These are phyloP conservation scores for Neurospora sp. DNA, from an alignment of 495 filamentous ascomycete genomes.

Conservation along the genomic window DNA sequence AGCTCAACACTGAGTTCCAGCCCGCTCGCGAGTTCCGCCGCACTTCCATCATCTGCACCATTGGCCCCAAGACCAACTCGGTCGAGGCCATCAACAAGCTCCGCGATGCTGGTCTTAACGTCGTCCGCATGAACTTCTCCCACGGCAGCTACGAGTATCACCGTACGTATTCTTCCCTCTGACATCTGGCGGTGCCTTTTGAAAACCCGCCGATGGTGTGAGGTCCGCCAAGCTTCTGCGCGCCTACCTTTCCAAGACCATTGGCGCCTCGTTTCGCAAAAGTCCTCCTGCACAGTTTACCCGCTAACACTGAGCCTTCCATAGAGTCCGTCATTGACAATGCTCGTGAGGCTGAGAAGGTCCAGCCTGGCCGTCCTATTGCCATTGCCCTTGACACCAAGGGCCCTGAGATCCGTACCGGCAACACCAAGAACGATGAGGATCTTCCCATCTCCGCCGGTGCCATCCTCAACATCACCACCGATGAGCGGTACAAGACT, in stretches of 20 bases:
- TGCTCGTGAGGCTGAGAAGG: conserved; percentile 70
- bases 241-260: background rate
- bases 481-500: conserved; percentile 88
- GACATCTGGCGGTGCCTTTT: background rate
- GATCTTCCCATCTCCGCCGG: conserved; percentile 83
- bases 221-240: background rate
- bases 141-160: conserved; percentile 79
- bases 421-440: conserved; percentile 73
- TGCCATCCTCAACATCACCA: conserved; percentile 83
- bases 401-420: conserved; percentile 96
- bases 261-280: background rate
- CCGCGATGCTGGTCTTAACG: conserved; percentile 81
- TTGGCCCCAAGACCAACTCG: conserved; percentile 98
- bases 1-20: conserved; percentile 61
- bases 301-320: conserved; percentile 3
- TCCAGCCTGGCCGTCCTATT: conserved; percentile 68
- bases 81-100: conserved; percentile 91
- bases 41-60: conserved; percentile 97
- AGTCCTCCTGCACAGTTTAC: conserved; percentile 29
- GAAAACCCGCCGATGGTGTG: conserved; percentile 11
- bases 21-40: conserved; percentile 83
- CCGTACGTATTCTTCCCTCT: conserved; percentile 12
- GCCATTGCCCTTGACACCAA: conserved; percentile 98
- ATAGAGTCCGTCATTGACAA: conserved; percentile 86
- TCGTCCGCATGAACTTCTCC: conserved; percentile 98